Percentiles rank a stretch among this genome's conserved stretches.
phyloP scores from a whole-genome alignment of 495 filamentous ascomycete genomes.

The Talaromyces thailandensis region DNA sequence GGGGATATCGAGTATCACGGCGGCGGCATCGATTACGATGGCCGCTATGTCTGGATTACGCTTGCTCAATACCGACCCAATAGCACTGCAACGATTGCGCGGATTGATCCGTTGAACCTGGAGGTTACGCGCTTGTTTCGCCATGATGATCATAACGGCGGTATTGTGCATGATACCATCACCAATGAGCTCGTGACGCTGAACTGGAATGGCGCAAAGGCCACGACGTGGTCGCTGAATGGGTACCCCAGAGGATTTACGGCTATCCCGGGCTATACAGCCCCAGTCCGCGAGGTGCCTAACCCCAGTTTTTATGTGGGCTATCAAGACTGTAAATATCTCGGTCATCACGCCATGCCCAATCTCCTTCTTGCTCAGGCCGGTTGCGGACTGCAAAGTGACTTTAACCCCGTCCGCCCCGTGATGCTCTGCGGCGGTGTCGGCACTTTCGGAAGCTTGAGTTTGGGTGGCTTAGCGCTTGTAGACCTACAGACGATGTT shows the following conservation, averaged over 20 bases:
- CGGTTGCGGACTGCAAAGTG: background rate
- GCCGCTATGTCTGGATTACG: constrained; percentile 26
- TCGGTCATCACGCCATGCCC: constrained; percentile 18
- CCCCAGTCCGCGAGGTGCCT: constrained; percentile 9
- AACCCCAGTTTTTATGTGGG: constrained; percentile 24
- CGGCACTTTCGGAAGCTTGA: constrained; percentile 11
- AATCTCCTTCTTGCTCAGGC: constrained; percentile 1
- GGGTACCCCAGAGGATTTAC: constrained; percentile 10
- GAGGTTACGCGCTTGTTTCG: constrained; percentile 15
- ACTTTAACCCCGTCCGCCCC: constrained; percentile 6
- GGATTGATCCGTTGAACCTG: constrained; percentile 20
- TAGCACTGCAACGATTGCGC: constrained; percentile 24
- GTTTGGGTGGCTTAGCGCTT: constrained; percentile 26
- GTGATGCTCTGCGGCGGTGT: constrained; percentile 31
- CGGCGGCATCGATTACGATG: constrained; percentile 31
- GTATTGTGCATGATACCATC: constrained; percentile 21
- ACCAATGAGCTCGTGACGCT: constrained; percentile 20
- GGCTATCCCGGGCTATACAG: constrained; percentile 16
- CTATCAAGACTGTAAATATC: constrained; percentile 33
- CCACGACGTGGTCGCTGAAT: constrained; percentile 17
- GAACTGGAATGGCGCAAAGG: constrained; percentile 25
- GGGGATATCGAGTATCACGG: constrained; percentile 23
- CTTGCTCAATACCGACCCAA: constrained; percentile 27
- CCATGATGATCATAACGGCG: constrained; percentile 24
- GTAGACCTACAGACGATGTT: constrained; percentile 25